These are phyloP conservation scores for Tylopilus sp. DNA, from an alignment of 768 basidiomycete genomes.

Conservation along the genomic window DNA sequence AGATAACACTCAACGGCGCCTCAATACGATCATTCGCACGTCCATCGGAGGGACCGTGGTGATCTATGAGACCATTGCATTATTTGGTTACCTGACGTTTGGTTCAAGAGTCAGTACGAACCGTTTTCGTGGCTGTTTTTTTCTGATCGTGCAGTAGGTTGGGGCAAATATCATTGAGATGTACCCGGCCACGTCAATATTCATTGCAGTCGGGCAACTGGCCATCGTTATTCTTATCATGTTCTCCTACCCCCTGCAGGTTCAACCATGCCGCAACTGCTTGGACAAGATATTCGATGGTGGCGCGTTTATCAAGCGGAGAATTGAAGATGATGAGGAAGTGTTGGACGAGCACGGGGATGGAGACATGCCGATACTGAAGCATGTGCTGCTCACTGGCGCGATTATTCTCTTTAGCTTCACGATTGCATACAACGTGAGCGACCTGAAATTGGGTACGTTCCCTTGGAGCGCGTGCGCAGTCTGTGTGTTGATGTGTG, in stretches of 20 bases:
- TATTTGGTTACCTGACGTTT: slow-evolving; percentile 92
- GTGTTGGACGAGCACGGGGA: slow-evolving; percentile 54
- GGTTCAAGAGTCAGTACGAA: slow-evolving; percentile 65
- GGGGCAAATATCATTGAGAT: slow-evolving; percentile 93
- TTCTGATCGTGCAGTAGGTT: slow-evolving; percentile 46
- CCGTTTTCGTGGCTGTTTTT: not conserved
- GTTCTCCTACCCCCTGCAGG: slow-evolving; percentile 93
- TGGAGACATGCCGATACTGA: slow-evolving; percentile 61
- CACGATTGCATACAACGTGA: slow-evolving; percentile 71
- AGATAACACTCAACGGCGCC: slow-evolving; percentile 71
- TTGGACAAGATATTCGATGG: slow-evolving; percentile 83
- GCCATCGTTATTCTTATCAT: slow-evolving; percentile 90
- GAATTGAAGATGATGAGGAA: slow-evolving; percentile 44
- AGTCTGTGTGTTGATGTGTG: slow-evolving; percentile 12
- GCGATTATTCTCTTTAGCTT: slow-evolving; percentile 65
- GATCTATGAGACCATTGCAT: slow-evolving; percentile 84
- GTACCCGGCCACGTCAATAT: slow-evolving; percentile 86
- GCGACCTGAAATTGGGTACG: slow-evolving; percentile 74
- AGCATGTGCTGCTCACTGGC: slow-evolving; percentile 67
- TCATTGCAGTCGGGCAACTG: slow-evolving; percentile 89
- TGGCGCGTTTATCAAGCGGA: slow-evolving; percentile 34
- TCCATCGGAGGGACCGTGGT: slow-evolving; percentile 83
- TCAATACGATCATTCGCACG: slow-evolving; percentile 84
- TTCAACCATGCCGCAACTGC: slow-evolving; percentile 89
- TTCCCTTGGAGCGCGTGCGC: slow-evolving; percentile 3